Conservation (phyloP, 331 rosid genomes). For the Phaseolus coccineus region DNA sequence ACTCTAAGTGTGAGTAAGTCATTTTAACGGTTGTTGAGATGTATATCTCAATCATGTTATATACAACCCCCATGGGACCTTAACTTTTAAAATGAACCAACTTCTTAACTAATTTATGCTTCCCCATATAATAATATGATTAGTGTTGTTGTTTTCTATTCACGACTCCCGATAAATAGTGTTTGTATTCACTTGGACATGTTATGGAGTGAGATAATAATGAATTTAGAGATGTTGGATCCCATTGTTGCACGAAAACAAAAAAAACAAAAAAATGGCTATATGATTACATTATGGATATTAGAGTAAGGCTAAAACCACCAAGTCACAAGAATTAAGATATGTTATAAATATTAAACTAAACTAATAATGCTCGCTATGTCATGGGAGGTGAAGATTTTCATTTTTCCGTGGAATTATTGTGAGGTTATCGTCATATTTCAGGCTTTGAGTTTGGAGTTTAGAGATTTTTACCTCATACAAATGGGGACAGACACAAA, state of each 20-base stretch:
- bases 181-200: conserved; percentile 38
- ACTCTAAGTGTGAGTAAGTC: background rate
- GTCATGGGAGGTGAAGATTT: background rate
- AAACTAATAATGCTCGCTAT: background rate
- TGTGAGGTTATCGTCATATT: background rate
- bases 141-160: background rate
- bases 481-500: background rate
- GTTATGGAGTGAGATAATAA: background rate
- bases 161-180: background rate
- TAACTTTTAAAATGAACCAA: conserved; percentile 1
- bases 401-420: background rate
- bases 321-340: background rate
- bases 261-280: background rate
- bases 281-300: background rate
- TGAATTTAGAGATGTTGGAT: background rate
- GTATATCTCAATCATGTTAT: conserved; percentile 43
- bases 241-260: conserved; percentile 3
- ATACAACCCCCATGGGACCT: conserved; percentile 20
- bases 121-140: conserved; percentile 1
- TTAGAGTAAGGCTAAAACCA: background rate
- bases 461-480: background rate
- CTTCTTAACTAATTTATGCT: conserved; percentile 14
- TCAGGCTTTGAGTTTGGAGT: background rate
- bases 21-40: conserved; percentile 36
- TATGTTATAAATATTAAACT: background rate